phyloP scores from a whole-genome alignment of 2,329 filamentous ascomycete genomes.

The Aureobasidium sp. region DNA sequence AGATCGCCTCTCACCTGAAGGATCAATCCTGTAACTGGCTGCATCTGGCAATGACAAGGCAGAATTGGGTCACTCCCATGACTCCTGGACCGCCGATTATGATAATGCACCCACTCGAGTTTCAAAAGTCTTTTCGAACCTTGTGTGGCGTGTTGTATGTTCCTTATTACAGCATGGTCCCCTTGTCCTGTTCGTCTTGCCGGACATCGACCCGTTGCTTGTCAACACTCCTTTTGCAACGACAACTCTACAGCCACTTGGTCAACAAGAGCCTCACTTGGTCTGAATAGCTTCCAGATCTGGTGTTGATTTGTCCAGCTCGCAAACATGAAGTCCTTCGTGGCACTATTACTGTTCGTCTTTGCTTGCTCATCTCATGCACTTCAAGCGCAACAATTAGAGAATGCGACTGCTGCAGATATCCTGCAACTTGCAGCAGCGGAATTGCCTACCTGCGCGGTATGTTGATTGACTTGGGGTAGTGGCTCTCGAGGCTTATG shows the following conservation, averaged over 20 bases:
- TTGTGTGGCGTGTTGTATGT: not conserved
- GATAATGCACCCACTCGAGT: not conserved
- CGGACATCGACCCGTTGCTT: not conserved
- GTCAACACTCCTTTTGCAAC: not conserved
- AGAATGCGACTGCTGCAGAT: not conserved
- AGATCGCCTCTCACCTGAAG: not conserved
- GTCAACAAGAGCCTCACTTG: not conserved
- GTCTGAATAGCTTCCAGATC: not conserved
- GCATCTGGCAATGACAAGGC: not conserved
- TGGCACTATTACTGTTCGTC: not conserved
- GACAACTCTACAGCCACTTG: not conserved
- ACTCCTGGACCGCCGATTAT: slow-evolving; percentile 3
- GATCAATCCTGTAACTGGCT: not conserved
- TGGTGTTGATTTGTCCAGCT: not conserved
- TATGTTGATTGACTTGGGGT: not conserved
- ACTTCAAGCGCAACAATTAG: not conserved
- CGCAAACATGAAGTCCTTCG: not conserved
- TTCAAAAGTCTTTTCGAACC: not conserved
- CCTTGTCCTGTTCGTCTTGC: not conserved
- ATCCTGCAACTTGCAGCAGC: not conserved
- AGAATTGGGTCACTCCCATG: not conserved
- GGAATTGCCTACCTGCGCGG: not conserved
- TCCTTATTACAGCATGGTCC: not conserved
- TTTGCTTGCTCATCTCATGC: slow-evolving; percentile 6
- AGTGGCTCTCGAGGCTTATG: not conserved